phyloP scores from a whole-genome alignment of 2,329 filamentous ascomycete species.

The Penicillium sp. region DNA sequence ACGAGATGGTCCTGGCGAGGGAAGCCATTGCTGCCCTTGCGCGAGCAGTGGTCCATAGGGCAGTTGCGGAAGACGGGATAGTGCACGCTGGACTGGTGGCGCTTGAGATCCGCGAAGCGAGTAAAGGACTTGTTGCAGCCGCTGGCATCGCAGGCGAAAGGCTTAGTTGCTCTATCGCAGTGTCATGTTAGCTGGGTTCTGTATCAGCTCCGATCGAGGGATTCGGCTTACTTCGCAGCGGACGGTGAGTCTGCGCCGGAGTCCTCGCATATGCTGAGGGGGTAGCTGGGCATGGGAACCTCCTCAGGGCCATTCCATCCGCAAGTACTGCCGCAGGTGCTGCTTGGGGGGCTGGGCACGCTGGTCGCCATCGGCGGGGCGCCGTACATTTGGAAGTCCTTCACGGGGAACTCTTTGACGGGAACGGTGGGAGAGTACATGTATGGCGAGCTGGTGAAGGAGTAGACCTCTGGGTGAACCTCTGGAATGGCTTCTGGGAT shows the following conservation, averaged over 20 bases:
- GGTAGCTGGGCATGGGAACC: constrained; percentile 21
- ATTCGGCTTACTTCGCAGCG: constrained; percentile 30
- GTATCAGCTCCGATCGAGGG: background rate
- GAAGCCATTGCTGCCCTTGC: constrained; percentile 57
- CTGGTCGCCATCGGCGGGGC: constrained; percentile 30
- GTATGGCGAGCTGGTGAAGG: constrained; percentile 28
- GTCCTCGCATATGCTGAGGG: constrained; percentile 16
- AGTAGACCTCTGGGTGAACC: constrained; percentile 19
- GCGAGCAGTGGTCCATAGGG: constrained; percentile 46
- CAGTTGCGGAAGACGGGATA: constrained; percentile 51
- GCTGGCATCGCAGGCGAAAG: constrained; percentile 34
- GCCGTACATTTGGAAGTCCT: constrained; percentile 26
- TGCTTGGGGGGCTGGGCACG: constrained; percentile 26
- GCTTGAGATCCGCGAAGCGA: constrained; percentile 54
- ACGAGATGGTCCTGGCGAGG: constrained; percentile 61
- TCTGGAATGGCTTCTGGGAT: constrained; percentile 15
- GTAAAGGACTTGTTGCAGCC: constrained; percentile 47
- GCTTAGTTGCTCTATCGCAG: constrained; percentile 32
- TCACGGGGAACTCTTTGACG: constrained; percentile 1
- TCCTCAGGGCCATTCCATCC: constrained; percentile 26
- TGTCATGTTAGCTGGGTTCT: constrained; percentile 18
- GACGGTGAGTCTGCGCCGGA: constrained; percentile 24
- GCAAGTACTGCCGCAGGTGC: constrained; percentile 22
- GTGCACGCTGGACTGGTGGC: constrained; percentile 54
- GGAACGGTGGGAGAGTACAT: constrained; percentile 11